A percentile compares a stretch with the other conserved stretches of the same genome.
Conservation (phyloP, 768 basidiomycete species). For the Kwoniella sp. region DNA sequence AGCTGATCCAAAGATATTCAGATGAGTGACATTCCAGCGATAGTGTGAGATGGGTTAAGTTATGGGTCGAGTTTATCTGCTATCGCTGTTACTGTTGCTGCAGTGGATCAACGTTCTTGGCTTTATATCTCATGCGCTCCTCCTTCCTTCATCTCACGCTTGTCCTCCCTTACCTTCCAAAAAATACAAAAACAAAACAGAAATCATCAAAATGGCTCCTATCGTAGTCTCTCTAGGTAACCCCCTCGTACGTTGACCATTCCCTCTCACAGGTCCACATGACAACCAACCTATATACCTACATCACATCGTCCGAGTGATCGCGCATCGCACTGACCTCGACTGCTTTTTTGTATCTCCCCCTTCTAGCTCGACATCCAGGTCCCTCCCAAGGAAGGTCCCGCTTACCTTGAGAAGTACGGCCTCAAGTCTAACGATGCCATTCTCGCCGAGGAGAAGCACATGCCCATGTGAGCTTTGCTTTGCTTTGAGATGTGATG, state of each 20-base stretch:
- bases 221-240: conserved; percentile 90
- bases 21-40: neutral
- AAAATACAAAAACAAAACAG: conserved; percentile 1
- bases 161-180: neutral
- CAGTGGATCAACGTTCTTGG: neutral
- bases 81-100: no score
- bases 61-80: no score
- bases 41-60: no score
- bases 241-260: conserved; percentile 67
- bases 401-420: conserved; percentile 84
- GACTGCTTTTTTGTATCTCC: neutral
- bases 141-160: neutral
- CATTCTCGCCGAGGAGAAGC: conserved; percentile 88
- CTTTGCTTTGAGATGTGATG: neutral
- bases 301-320: neutral
- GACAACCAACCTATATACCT: neutral
- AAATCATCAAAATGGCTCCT: conserved; percentile 32
- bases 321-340: neutral
- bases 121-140: neutral
- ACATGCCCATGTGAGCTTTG: conserved; percentile 73
- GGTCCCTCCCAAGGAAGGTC: conserved; percentile 70
- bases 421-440: conserved; percentile 91
- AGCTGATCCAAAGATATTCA: neutral
- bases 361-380: conserved; percentile 72
- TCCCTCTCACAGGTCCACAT: neutral